Conservation (phyloP, 345 rosid genomes). For the Physaria fendleri region DNA sequence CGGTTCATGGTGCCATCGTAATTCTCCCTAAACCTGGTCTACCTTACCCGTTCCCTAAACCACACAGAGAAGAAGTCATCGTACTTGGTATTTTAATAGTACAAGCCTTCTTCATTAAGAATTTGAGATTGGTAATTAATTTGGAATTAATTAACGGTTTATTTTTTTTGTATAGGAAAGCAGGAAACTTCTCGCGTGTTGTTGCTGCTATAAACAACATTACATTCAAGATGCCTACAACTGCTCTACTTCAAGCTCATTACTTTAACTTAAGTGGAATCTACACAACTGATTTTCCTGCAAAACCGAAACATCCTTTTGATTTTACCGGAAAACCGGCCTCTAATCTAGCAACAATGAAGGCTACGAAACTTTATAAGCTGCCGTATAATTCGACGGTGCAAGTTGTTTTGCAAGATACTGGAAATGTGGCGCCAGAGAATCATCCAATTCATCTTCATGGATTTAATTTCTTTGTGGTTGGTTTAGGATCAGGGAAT, state of each 20-base stretch:
- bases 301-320: conserved; percentile 37
- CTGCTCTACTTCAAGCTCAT: conserved; percentile 67
- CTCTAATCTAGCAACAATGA: conserved; percentile 48
- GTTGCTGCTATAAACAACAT: conserved; percentile 75
- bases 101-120: too few relatives aligned
- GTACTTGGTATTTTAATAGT: too few relatives aligned
- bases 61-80: conserved; percentile 47
- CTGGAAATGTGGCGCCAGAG: conserved; percentile 68
- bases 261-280: conserved; percentile 61
- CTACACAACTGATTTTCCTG: conserved; percentile 76
- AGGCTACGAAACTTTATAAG: conserved; percentile 64
- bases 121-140: too few relatives aligned
- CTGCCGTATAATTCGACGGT: conserved; percentile 60
- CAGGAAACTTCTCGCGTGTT: conserved; percentile 43
- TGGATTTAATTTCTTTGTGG: conserved; percentile 76
- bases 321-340: conserved; percentile 68
- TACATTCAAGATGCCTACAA: conserved; percentile 65
- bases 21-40: conserved; percentile 54
- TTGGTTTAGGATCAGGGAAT: conserved; percentile 76
- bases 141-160: background rate
- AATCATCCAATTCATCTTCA: conserved; percentile 90
- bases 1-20: conserved; percentile 63
- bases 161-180: conserved; percentile 33
- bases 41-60: conserved; percentile 61
- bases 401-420: conserved; percentile 75